These are phyloP conservation scores for Paragyromitra xinjiangensis DNA, from an alignment of 495 filamentous ascomycete genomes.

Conservation along the genomic window DNA sequence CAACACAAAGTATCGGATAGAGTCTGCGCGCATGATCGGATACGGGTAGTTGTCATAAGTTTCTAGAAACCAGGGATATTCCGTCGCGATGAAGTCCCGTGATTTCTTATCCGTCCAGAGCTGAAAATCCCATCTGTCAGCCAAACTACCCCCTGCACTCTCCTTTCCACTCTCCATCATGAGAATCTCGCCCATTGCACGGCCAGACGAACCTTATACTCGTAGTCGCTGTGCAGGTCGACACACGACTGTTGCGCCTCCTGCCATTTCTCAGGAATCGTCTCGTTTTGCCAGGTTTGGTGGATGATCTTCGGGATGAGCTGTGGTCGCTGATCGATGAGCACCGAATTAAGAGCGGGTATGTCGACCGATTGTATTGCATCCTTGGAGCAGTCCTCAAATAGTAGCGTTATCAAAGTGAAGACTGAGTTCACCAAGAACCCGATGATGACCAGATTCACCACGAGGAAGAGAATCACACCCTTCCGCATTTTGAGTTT, in stretches of 20 bases:
- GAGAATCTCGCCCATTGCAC: background rate
- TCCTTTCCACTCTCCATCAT: background rate
- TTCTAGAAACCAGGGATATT: constrained; percentile 87
- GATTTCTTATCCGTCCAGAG: constrained; percentile 87
- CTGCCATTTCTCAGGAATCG: constrained; percentile 77
- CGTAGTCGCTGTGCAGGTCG: constrained; percentile 77
- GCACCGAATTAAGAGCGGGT: constrained; percentile 69
- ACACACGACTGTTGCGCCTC: constrained; percentile 78
- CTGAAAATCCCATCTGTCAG: constrained; percentile 59
- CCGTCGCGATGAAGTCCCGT: constrained; percentile 75
- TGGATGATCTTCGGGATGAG: constrained; percentile 91
- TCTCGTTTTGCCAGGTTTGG: constrained; percentile 83
- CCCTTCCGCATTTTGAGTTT: constrained; percentile 67
- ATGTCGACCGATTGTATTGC: constrained; percentile 72
- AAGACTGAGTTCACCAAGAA: constrained; percentile 71
- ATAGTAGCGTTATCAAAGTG: constrained; percentile 70
- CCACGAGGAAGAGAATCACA: constrained; percentile 69
- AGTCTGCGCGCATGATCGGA: constrained; percentile 85
- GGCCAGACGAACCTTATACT: constrained; percentile 73
- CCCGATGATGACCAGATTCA: constrained; percentile 68
- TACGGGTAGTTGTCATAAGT: constrained; percentile 83
- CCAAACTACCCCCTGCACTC: constrained; percentile 8
- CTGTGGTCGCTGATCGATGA: constrained; percentile 67
- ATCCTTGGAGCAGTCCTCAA: constrained; percentile 73
- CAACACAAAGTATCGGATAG: constrained; percentile 88